Evolutionary conservation across 2,329 filamentous ascomycete genomes (phyloP), one percentile per base, ranked within the genome.

Genomic region (Huntiella abstrusa): DNA sequence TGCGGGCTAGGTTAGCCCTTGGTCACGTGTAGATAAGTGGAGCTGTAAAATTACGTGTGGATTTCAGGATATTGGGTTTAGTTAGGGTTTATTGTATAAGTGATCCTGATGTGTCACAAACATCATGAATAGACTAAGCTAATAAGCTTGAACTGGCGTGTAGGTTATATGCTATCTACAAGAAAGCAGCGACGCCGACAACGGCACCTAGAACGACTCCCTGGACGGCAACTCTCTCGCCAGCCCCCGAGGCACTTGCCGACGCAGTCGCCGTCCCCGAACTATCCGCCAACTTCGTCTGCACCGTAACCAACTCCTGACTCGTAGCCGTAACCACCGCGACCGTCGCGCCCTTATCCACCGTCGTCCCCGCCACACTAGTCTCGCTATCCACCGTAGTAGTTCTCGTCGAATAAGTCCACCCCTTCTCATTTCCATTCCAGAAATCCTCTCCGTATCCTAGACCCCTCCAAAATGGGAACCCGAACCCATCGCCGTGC

Each of bases 351-450:
- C 47, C 48, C 39, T 42, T 34, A 19, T 50, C 49, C 33, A 52
- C 42, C 16, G 48, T 52, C 4, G 46, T 19, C n/a, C 50, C 51
- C 35, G 28, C 38, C 6, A 47, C 49, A 1, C 40, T 13, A 43
- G 43, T 48, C 16, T 45, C 45, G 5, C 37, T 33, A 17, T 38
- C 35, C 2, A 54, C 48, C 6, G 54, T 56, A 12, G 49, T 48
- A 7, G 55, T 56, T 5, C 49, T 38, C 13, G 55, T 56, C 11
- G 53, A 49, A 45, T 49, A 53, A 11, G 40, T 37, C 54, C 54
- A 56, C 11, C 54, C 54, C 5, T 52, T 46, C 2, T 49, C 46
- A 43, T 50, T 41, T 33, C 49, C 22, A 16, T 48, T 47, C 53
- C 53, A 54, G 48, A 52, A 52, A 3, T 45, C 49, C 15, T 48